These are phyloP conservation scores for Trichophyton benhamiae DNA, from an alignment of 2,329 filamentous ascomycete species.

Conservation along the genomic window DNA sequence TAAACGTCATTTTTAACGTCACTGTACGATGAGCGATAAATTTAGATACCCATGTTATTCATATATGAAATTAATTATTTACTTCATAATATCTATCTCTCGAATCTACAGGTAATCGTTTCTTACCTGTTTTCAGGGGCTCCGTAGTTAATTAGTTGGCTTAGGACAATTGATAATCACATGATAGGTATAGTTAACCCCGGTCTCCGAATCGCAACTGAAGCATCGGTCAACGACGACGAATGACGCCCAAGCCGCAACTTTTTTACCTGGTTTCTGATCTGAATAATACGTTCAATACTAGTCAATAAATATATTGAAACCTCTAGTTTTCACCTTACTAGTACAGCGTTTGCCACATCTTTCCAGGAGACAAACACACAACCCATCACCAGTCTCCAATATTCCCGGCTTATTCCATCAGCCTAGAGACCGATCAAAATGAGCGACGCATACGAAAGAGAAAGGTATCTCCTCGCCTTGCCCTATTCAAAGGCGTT, in stretches of 20 bases:
- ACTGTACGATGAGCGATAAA: slow-evolving; percentile 1
- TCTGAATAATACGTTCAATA: too few relatives aligned
- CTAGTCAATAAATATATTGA: too few relatives aligned
- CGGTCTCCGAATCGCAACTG: not conserved
- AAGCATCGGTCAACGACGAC: not conserved
- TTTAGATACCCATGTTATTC: slow-evolving; percentile 5
- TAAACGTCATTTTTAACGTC: not conserved
- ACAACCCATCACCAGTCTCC: not conserved
- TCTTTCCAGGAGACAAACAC: not conserved
- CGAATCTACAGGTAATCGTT: not conserved
- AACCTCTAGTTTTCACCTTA: too few relatives aligned
- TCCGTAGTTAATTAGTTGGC: not conserved
- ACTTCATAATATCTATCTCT: not conserved
- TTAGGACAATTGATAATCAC: not conserved
- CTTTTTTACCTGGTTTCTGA: too few relatives aligned
- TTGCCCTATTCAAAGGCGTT: slow-evolving; percentile 6
- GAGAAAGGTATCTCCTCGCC: slow-evolving; percentile 44
- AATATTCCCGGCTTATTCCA: not conserved
- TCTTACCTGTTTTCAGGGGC: not conserved
- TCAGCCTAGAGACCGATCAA: slow-evolving; percentile 1
- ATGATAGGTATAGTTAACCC: not conserved
- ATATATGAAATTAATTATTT: not conserved
- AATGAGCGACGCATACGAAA: slow-evolving; percentile 69
- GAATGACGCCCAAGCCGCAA: too few relatives aligned
- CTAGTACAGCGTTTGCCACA: too few relatives aligned